A percentile compares a stretch with the other conserved stretches of the same genome.
phyloP scores from a whole-genome alignment of 2,329 filamentous ascomycete species.

The Xylaria sp. region DNA sequence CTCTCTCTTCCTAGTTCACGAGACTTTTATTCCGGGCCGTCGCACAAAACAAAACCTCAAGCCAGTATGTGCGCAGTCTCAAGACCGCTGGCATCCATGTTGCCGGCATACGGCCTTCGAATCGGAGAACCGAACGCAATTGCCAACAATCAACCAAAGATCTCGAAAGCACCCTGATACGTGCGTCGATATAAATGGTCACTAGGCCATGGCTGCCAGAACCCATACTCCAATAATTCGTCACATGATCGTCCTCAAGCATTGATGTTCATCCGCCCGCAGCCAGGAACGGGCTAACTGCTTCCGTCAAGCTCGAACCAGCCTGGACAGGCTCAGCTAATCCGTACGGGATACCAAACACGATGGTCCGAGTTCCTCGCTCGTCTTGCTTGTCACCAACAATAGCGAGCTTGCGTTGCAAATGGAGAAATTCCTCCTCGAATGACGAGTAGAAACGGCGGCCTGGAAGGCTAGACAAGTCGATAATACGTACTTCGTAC shows the following conservation, averaged over 20 bases:
- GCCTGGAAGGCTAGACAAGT: too few species aligned
- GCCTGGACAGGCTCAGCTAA: conserved; percentile 8
- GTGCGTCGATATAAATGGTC: conserved; percentile 9
- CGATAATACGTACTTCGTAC: too few species aligned
- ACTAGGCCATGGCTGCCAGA: neutral
- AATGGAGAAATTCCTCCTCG: neutral
- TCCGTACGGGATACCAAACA: neutral
- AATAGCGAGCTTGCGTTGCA: neutral
- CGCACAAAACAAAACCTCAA: neutral
- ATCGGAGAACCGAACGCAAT: neutral
- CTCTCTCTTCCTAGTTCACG: neutral
- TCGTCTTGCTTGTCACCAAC: neutral
- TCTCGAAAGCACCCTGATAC: neutral
- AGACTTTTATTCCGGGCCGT: neutral
- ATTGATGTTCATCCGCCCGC: neutral
- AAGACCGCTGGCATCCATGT: neutral
- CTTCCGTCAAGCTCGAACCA: conserved; percentile 1
- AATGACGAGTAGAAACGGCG: neutral
- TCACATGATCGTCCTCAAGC: conserved; percentile 13
- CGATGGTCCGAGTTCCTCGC: neutral
- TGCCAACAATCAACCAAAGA: neutral
- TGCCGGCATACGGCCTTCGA: neutral
- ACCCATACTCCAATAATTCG: conserved; percentile 4
- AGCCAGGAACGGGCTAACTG: conserved; percentile 1
- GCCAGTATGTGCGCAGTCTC: neutral